Base-by-base conservation (phyloP, 208 protist genomes). In the Tritrichomonas foetus region DNA sequence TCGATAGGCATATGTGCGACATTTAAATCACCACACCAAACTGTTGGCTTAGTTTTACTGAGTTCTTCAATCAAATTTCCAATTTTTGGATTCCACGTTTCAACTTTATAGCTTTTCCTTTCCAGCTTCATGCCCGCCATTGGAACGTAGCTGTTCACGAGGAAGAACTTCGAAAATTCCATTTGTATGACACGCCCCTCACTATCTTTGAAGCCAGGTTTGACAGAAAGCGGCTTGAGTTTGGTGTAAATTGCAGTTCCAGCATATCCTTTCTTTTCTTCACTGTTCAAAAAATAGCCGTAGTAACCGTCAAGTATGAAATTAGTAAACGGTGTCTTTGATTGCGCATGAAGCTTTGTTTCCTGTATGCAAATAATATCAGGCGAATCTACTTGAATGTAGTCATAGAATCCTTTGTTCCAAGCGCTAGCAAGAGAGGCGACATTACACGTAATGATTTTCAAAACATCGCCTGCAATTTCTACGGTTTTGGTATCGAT, bases 1-100 rank as follows among this genome's bases (percentile, higher is more conserved):
- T 93, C 89, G 25, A 93, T 72, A 30, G 5, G 22, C 33, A 74
- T 13, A 66, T 72, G 50, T 22, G 89, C 89, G 50, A 93, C 89
- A 74, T 93, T 93, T 30, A 93, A 27, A 93, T 93, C 89, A n/a
- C 89, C 89, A n/a, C 16, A 36, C 27, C 14, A 72, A 50, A 93
- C 72, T 36, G 30, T 36, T 50, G 89, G 5, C 30, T 93, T 93
- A 44, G 39, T 93, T 36, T 64, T 47, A 14, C 47, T 74, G 27
- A 93, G 55, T 22, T 66, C 36, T 36, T 93, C 89, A 0, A 93
- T 36, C 13, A 47, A 39, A 49, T 33, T 36, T 30, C 53, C 33
- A 3, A 93, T 9, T 25, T 66, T 64, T 72, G 50, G 55, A 72
- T 72, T 47, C 89, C 89, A 93, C 39, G 41, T 57, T 27, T 93